Conservation (phyloP, 257 asterid genomes). For the Solanum tarapatanum region DNA sequence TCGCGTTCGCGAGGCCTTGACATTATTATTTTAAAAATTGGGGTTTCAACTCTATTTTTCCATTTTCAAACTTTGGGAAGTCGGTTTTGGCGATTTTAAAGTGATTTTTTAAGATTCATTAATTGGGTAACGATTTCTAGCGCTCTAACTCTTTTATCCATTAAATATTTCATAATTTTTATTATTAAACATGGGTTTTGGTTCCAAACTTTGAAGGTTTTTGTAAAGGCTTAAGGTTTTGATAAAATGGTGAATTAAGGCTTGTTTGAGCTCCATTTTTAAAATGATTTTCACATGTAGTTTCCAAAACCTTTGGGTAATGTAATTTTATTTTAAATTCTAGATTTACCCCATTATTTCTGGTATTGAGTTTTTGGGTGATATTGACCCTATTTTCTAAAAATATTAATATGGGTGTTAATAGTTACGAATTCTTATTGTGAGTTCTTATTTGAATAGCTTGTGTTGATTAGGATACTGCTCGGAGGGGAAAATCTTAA, state of each 20-base stretch:
- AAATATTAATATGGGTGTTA: no score
- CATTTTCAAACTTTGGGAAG: no score
- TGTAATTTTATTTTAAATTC: background rate
- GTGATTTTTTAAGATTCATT: background rate
- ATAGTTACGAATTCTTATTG: background rate
- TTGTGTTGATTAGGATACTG: background rate
- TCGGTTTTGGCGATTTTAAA: background rate
- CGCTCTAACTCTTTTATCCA: background rate
- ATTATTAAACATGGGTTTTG: background rate
- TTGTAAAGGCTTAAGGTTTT: background rate
- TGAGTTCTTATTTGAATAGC: background rate
- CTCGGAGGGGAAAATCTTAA: background rate
- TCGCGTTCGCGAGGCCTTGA: background rate
- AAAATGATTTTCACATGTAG: background rate
- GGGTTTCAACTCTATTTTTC: no score
- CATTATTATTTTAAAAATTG: no score
- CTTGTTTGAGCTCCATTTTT: background rate
- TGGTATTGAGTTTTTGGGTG: background rate
- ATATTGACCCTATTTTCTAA: background rate
- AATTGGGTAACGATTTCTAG: background rate
- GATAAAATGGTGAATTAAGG: background rate
- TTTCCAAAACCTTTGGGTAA: background rate
- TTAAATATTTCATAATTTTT: background rate
- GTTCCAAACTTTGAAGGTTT: background rate
- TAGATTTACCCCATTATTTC: background rate